A percentile compares a stretch with the other conserved stretches of the same genome.
Conservation (phyloP, 78 protist genomes). For the Polysphondylium violaceum region DNA sequence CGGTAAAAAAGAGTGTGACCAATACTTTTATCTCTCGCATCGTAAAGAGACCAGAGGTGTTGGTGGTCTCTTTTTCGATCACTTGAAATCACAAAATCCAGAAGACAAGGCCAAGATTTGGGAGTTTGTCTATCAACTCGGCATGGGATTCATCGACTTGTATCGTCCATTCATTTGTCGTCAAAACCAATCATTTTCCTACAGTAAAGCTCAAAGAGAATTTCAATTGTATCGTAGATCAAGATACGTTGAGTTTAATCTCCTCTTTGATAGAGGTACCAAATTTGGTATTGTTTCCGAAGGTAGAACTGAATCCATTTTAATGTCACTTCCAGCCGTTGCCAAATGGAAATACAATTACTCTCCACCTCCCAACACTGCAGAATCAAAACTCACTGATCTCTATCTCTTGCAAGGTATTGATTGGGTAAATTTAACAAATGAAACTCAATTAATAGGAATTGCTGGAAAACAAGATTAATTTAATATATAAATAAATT, state of each 20-base stretch:
- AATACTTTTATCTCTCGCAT: slow-evolving; percentile 76
- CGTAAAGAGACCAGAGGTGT: slow-evolving; percentile 83
- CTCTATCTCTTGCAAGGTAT: slow-evolving; percentile 12
- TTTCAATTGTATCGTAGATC: slow-evolving; percentile 82
- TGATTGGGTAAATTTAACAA: slow-evolving; percentile 6
- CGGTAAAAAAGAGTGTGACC: slow-evolving; percentile 77
- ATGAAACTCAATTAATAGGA: too few relatives aligned
- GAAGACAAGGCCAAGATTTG: slow-evolving; percentile 21
- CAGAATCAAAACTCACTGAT: slow-evolving; percentile 51
- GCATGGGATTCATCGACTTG: slow-evolving; percentile 65
- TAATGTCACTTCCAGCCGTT: slow-evolving; percentile 87
- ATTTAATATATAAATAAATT: background rate
- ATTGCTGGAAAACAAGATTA: background rate
- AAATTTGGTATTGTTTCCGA: slow-evolving; percentile 83
- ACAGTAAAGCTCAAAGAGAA: slow-evolving; percentile 40
- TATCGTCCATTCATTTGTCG: slow-evolving; percentile 61
- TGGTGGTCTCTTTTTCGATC: slow-evolving; percentile 86
- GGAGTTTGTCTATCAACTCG: slow-evolving; percentile 54
- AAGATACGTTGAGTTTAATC: slow-evolving; percentile 87
- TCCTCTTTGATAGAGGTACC: slow-evolving; percentile 86
- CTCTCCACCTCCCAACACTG: slow-evolving; percentile 50
- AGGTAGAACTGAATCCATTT: slow-evolving; percentile 86
- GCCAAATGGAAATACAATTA: slow-evolving; percentile 82
- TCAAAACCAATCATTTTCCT: background rate
- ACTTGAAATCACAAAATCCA: slow-evolving; percentile 39